Base-by-base conservation (phyloP, 2,329 filamentous ascomycete genomes). In the Rhynchosporium graminicola region DNA sequence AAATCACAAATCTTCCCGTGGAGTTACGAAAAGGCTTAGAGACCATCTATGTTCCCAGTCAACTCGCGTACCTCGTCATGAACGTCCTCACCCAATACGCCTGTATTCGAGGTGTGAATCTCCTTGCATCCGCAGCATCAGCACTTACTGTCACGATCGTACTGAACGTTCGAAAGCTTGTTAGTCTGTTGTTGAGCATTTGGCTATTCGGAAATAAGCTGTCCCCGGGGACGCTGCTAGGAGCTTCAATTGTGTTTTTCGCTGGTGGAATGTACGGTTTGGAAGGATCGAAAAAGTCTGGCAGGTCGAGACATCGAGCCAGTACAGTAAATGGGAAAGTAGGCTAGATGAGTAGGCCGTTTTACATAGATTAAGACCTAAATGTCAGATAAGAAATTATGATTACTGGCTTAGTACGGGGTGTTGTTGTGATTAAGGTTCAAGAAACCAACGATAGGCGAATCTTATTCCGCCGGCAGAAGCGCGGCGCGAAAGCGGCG, bases 111-210 rank as follows among this genome's bases (percentile, higher is more conserved):
- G 95, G 95, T 1, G 95, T 99, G 62, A 98, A 98, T 70, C 83
- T 97, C n/a, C 82, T 99, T 4, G 93, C 91, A 1, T 91, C 94
- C 0, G 89, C 88, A 60, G 91, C 91, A 3, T 94, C 93, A 3
- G 96, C 95, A 0, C 82, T 99, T 60, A 98, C 95, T 0, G 95
- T 99, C 29, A 97, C 94, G 1, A 96, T 99, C 70, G 92, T 98
- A 54, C 81, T 99, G 64, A 99, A 98, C 74, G 90, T 99, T 64
- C 85, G 95, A 69, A 99, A 99, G 77, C 80, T 99, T 26, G 89
- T 97, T 60, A 97, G 93, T 71, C 83, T 98, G 64, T 79, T 98
- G 65, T 76, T 98, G 63, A 97, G 93, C 70, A 96, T 98, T 63
- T 94, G 92, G 84, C 77, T 99, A 1, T 99, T 99, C 77, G 95